Base-by-base conservation (phyloP, 768 basidiomycete genomes). In the Suillus subluteus region DNA sequence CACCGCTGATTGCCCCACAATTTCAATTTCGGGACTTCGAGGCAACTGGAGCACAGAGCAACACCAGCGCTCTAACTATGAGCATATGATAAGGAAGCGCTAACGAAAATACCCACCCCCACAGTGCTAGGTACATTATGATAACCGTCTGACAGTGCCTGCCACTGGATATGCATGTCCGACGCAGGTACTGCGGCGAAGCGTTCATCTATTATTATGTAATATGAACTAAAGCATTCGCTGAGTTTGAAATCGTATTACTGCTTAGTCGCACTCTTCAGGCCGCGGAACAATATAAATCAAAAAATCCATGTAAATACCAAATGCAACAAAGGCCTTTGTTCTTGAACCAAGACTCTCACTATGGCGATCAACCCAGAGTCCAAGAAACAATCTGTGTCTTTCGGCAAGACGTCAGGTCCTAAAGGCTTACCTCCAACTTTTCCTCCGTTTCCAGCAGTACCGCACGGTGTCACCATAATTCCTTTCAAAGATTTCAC, bases 381-480 rank as follows among this genome's bases (percentile, higher is more conserved):
- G 13, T 40, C 21, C 37, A 38, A 63, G 38, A 32, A 66, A 32
- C 61, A 50, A 63, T 21, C 62, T 9, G 37, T 66, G 15, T 30
- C 59, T n/a, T 32, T 50, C 26, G 30, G 5, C 18, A 37, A 48
- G 32, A n/a, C 30, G 13, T 35, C 48, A 30, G 56, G 18, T n/a
- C 7, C 13, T 38, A 23, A 64, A 32, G 63, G 65, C 0, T 26
- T 58, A 4, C 0, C 52, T 26, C 58, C 50, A 16, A 55, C 3
- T 12, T 86, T 86, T 65, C 86, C 86, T 1, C 85, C 86, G 0
- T 87, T 86, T 69, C 86, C 86, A 8, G 16, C 54, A 2, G 56
- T 68, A 0, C 84, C 84, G 0, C 70, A 72, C 6, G 85, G 82
- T 21, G 80, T 82, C 23, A 67, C 66, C 37, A 78, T 87, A 66